phyloP scores from a whole-genome alignment of 225 moss, liverwort and hornwort species.

The Polytrichum commune region DNA sequence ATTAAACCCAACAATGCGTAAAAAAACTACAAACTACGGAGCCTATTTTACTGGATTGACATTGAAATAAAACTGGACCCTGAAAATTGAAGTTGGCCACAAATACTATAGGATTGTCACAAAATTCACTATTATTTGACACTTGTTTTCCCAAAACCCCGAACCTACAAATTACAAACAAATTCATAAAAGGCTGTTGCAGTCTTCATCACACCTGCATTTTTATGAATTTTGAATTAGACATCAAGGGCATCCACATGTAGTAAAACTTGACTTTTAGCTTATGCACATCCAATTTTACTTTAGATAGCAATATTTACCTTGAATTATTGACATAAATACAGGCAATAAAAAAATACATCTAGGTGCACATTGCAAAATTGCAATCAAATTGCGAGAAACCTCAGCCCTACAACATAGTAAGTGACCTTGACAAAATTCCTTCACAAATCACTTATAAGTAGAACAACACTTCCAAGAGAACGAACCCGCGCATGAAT shows the following conservation, averaged over 20 bases:
- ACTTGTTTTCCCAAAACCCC: no score
- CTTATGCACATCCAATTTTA: no score
- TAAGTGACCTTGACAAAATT: background rate
- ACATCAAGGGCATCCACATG: background rate
- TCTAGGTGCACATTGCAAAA: background rate
- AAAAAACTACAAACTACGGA: no score
- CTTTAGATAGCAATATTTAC: background rate
- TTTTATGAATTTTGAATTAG: background rate
- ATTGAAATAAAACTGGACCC: no score
- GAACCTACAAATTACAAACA: background rate
- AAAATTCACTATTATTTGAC: no score
- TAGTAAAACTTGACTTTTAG: background rate
- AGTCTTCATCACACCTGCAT: background rate
- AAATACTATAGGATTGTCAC: no score
- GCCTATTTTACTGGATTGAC: no score
- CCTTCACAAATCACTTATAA: background rate
- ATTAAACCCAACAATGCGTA: no score
- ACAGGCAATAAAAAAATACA: background rate
- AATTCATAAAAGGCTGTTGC: background rate
- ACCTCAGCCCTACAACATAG: background rate
- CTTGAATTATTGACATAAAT: background rate
- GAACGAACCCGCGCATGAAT: background rate
- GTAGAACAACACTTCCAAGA: no score
- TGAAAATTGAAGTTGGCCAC: background rate
- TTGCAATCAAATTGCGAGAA: background rate